These are phyloP conservation scores for Mycena citricolor DNA, from an alignment of 1,284 basidiomycete genomes.

Conservation along the genomic window DNA sequence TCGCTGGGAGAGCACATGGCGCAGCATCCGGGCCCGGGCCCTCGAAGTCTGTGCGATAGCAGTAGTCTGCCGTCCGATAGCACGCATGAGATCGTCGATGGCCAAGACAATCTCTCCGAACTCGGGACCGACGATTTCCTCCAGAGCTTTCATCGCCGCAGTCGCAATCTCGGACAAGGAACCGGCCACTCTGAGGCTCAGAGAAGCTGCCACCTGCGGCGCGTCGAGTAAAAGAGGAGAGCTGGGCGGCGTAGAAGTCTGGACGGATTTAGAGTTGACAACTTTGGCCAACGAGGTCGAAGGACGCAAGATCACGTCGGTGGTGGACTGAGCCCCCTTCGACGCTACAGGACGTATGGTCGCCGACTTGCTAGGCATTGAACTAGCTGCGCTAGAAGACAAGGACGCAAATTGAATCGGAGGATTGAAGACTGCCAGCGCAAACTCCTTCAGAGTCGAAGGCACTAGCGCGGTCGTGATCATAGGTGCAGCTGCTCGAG, in stretches of 20 bases:
- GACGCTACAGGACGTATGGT: constrained; percentile 24
- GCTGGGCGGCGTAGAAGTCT: constrained; percentile 24
- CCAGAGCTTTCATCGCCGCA: constrained; percentile 41
- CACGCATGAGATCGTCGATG: constrained; percentile 56
- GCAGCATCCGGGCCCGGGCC: constrained; percentile 44
- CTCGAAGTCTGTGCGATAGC: constrained; percentile 47
- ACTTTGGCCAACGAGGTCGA: constrained; percentile 25
- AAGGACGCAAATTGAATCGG: constrained; percentile 26
- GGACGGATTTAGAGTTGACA: constrained; percentile 6
- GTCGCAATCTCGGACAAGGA: constrained; percentile 54
- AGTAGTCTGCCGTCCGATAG: constrained; percentile 49
- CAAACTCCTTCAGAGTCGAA: constrained; percentile 53
- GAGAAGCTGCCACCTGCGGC: constrained; percentile 26
- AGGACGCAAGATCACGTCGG: constrained; percentile 29
- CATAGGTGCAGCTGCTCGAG: constrained; percentile 32
- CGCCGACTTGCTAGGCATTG: constrained; percentile 32
- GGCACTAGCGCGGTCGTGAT: constrained; percentile 35
- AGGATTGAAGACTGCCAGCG: constrained; percentile 54
- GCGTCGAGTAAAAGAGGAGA: constrained; percentile 19
- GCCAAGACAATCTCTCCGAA: constrained; percentile 59
- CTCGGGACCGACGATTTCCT: constrained; percentile 46
- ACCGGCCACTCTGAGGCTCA: constrained; percentile 44
- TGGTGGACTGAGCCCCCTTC: constrained; percentile 28
- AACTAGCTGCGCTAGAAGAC: constrained; percentile 22
- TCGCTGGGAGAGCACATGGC: constrained; percentile 47